Evolutionary conservation across 2,329 filamentous ascomycete species (phyloP).

Genomic region (Triangularia verruculosa): DNA sequence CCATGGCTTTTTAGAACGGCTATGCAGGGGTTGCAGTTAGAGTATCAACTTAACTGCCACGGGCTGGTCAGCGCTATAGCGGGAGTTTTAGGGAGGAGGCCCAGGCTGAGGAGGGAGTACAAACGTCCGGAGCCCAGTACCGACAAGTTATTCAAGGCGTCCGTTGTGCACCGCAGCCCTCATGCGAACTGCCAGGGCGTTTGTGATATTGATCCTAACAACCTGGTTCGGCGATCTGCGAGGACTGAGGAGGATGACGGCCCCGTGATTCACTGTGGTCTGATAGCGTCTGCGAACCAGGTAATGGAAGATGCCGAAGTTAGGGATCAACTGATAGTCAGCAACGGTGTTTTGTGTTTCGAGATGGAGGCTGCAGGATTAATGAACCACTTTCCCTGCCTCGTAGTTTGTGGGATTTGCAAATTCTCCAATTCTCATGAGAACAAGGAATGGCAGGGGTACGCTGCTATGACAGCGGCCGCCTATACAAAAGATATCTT

Average conservation of each 20-base stretch:
- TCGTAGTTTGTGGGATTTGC: constrained; percentile 12
- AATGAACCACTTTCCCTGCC: constrained; percentile 13
- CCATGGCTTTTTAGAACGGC: constrained; percentile 5
- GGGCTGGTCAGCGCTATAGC: no score
- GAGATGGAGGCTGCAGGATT: constrained; percentile 15
- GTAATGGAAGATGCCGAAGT: constrained; percentile 33
- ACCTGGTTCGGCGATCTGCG: constrained; percentile 3
- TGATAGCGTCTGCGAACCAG: constrained; percentile 35
- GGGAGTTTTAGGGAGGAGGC: no score
- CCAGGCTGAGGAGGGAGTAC: no score
- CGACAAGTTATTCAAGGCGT: no score
- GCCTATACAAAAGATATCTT: background rate
- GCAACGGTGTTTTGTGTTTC: constrained; percentile 32
- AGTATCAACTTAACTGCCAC: no score
- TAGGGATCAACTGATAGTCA: no score
- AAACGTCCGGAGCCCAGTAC: no score
- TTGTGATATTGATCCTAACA: background rate
- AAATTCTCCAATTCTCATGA: constrained; percentile 18
- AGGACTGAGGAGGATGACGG: constrained; percentile 23
- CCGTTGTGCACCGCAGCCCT: no score
- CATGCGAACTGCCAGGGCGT: constrained; percentile 4
- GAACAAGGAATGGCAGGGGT: constrained; percentile 13
- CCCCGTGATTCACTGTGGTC: constrained; percentile 34
- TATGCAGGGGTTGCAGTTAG: no score
- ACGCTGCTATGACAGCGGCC: constrained; percentile 6